Base-by-base conservation (phyloP, 2,329 filamentous ascomycete species). In the Dothiorella sarmentorum region DNA sequence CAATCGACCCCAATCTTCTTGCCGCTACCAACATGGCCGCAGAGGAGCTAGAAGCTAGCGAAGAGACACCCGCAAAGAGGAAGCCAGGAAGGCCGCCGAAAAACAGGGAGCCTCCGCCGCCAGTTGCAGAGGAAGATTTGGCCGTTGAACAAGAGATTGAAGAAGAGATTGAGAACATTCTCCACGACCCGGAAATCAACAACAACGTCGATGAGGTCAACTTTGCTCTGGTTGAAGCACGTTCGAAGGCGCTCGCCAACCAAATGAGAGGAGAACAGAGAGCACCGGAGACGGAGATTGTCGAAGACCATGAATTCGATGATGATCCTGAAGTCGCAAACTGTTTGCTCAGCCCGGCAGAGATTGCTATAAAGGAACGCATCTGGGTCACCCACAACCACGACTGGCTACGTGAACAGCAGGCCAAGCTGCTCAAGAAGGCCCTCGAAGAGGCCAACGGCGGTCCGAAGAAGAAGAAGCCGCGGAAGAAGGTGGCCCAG, bases 351-450 rank as follows among this genome's bases (percentile, higher is more conserved):
- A 83, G 82, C 0, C 82, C 86, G 1, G 83, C 85, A 3, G 92
- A 97, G 74, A 84, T 87, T 2, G 83, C 83, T 31, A 84, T 91
- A 68, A 97, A 97, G 72, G 92, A 97, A 72, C 85, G 86, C 61
- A 89, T 97, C 55, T 99, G 94, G 94, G 86, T 96, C 42, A 92
- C 93, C 61, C 87, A 92, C 69, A 97, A 99, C 73, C 91, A 94
- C 70, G 91, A 95, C 64, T 99, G 92, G 83, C 80, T 99, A 37
- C 89, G 93, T 7, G 83, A 86, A 49, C 88, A 95, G 69, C 91
- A 97, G 68, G 85, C 89, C 61, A 96, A 94, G 72, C 81, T 88
- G 6, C 87, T 95, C 59, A 84, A 88, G 37, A 83, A 86, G 60
- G 90, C 91, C 33, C 72, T 85, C 17, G 78, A 78, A n/a, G 80